Evolutionary conservation across 352 stramenopile genomes (phyloP).

Genomic region (Sclerospora graminicola): DNA sequence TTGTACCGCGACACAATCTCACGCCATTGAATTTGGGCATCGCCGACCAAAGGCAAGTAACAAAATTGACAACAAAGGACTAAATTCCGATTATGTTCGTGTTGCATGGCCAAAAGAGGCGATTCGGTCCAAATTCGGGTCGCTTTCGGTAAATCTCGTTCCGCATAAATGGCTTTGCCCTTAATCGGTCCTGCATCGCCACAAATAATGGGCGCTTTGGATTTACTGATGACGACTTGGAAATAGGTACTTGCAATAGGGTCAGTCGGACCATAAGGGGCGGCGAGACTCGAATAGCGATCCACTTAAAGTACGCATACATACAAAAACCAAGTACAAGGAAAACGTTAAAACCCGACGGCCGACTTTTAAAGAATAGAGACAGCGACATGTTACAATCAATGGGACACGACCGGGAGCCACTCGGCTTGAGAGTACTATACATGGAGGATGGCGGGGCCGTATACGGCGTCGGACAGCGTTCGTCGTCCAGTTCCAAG

Average conservation of each 20-base stretch:
- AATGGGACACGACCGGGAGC: neutral
- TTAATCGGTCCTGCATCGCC: slow-evolving; percentile 47
- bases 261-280: slow-evolving; percentile 42
- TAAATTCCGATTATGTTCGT: slow-evolving; percentile 32
- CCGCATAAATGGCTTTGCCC: slow-evolving; percentile 65
- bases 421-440: slow-evolving; percentile 3
- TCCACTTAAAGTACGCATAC: slow-evolving; percentile 12
- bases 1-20: slow-evolving; percentile 32
- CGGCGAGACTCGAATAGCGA: slow-evolving; percentile 39
- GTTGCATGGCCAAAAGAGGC: slow-evolving; percentile 66
- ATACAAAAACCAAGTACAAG: neutral
- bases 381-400: slow-evolving; percentile 7
- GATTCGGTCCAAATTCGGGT: slow-evolving; percentile 58
- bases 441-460: slow-evolving; percentile 13
- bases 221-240: slow-evolving; percentile 48
- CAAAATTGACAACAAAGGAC: slow-evolving; percentile 59
- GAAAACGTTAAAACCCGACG: neutral
- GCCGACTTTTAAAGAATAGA: too few species aligned
- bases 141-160: slow-evolving; percentile 30
- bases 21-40: slow-evolving; percentile 38
- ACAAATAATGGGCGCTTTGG: slow-evolving; percentile 48
- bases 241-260: slow-evolving; percentile 45
- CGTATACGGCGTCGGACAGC: slow-evolving; percentile 9
- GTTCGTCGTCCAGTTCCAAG: slow-evolving; percentile 2
- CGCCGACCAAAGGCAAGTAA: slow-evolving; percentile 47